Percentiles rank a stretch among this genome's conserved stretches.
Conservation (phyloP, 148 eudicot species). For the Camellia sinensis region DNA sequence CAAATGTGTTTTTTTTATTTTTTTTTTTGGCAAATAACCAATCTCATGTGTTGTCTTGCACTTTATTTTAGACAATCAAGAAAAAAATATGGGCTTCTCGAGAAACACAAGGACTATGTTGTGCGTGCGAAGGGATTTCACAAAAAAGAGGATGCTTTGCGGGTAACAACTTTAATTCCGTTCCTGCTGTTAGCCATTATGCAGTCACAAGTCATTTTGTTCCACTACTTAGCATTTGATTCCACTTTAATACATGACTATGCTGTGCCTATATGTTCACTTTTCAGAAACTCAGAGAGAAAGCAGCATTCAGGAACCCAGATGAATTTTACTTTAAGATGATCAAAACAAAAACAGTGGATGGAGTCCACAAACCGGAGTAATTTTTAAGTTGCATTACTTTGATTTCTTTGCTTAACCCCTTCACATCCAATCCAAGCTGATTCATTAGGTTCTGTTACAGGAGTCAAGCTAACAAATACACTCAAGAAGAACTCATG, state of each 20-base stretch:
- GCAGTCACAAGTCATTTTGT: not conserved
- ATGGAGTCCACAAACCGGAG: constrained; percentile 76
- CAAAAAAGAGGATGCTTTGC: constrained; percentile 70
- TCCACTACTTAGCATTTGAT: not conserved
- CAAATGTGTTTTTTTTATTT: not conserved
- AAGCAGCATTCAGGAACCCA: constrained; percentile 75
- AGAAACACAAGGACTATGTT: constrained; percentile 86
- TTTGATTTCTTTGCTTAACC: not conserved
- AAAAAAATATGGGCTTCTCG: constrained; percentile 70
- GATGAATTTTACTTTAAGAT: constrained; percentile 84
- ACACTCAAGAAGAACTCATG: constrained; percentile 70
- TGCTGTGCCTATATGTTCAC: not conserved
- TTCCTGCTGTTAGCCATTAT: not conserved
- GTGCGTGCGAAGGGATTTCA: constrained; percentile 68
- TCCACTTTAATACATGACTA: not conserved
- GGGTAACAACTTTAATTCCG: constrained; percentile 29
- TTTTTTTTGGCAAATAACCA: not conserved
- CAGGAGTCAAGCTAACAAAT: constrained; percentile 71
- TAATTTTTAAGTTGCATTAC: constrained; percentile 22
- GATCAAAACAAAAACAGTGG: constrained; percentile 55
- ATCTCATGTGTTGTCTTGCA: constrained; percentile 5
- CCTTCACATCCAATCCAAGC: not conserved
- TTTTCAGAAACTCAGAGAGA: constrained; percentile 68
- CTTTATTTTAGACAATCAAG: constrained; percentile 41
- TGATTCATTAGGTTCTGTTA: constrained; percentile 16